Percentiles rank a stretch among this genome's conserved stretches.
Evolutionary conservation across 2,329 filamentous ascomycete species (phyloP).

Genomic region (Paradendryphiella salina): DNA sequence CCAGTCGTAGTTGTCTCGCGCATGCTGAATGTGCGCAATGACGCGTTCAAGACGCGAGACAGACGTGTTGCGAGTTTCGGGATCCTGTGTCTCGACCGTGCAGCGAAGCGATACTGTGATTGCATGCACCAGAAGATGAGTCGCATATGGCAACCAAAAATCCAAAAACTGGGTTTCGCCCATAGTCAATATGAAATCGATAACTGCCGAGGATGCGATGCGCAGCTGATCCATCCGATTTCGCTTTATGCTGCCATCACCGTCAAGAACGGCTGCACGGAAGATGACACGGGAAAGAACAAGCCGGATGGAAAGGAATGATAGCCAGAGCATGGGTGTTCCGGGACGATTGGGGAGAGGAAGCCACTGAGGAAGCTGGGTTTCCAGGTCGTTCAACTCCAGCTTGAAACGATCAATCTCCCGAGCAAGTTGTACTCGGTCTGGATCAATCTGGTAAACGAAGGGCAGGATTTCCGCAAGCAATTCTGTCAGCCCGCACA

Average conservation of each 20-base stretch:
- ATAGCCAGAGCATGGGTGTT: constrained; percentile 48
- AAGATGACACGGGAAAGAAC: constrained; percentile 47
- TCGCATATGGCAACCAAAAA: constrained; percentile 57
- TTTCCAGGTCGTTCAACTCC: constrained; percentile 42
- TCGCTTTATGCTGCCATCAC: constrained; percentile 27
- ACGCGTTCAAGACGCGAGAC: constrained; percentile 54
- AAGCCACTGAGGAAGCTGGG: constrained; percentile 42
- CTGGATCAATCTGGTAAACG: constrained; percentile 44
- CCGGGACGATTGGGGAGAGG: constrained; percentile 36
- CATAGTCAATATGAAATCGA: constrained; percentile 55
- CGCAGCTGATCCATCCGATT: constrained; percentile 52
- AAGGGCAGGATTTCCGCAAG: constrained; percentile 48
- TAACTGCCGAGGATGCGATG: constrained; percentile 55
- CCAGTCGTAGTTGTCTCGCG: constrained; percentile 57
- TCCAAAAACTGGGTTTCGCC: constrained; percentile 54
- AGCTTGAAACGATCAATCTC: constrained; percentile 40
- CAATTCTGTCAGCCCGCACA: constrained; percentile 55
- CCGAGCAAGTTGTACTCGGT: constrained; percentile 32
- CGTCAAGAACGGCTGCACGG: constrained; percentile 33
- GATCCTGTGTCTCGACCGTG: constrained; percentile 56
- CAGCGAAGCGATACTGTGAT: constrained; percentile 58
- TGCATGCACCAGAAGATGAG: constrained; percentile 58
- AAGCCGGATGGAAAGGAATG: constrained; percentile 47
- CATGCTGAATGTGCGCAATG: constrained; percentile 53
- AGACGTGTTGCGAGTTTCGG: constrained; percentile 51